Base-by-base conservation (phyloP, 2,329 filamentous ascomycete genomes). In the Cercospora sesami region DNA sequence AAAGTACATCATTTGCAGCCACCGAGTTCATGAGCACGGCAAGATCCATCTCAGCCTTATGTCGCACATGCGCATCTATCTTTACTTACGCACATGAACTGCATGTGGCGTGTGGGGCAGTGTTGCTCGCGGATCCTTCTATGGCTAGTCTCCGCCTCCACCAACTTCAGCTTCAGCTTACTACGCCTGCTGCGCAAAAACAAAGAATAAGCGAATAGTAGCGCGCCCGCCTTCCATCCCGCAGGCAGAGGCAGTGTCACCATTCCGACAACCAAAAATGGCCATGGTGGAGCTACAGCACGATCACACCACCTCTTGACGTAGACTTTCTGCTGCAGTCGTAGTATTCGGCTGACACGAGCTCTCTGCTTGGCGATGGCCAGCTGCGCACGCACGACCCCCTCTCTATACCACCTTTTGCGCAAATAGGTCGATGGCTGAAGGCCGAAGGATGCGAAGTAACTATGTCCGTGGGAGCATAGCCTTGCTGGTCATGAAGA, bases 281-380 rank as follows among this genome's bases (percentile, higher is more conserved):
- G 48, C 6, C 48, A 26, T 26, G 12, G 16, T 55, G 48, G 48
- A 26, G 23, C 23, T 55, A 28, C 48, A 55, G 48, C 48, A 55
- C 48, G 48, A 59, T 59, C 30, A 31, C 31, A 36, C 55, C 55
- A 59, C 31, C 30, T 12, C 28, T 30, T 36, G 55, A 59, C 23
- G 23, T 16, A 26, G 48, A 55, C 23, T 16, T 6, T 55, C 48
- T 55, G 23, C 3, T 26, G 48, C 48, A 55, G 21, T 53, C 7
- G 55, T 16, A 58, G 55, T 59, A 31, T 59, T 36, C 55, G 31
- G 55, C 55, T 59, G 28, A 59, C 55, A 59, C 55, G 55, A 59
- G 18, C 55, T 59, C 23, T 59, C 30, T 18, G 18, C 55, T 59
- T 59, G 55, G 55, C 55, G 30, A 59, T 21, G 30, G 28, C 31